Evolutionary conservation across 2,329 filamentous ascomycete species (phyloP), one percentile per base, ranked within the genome.

Genomic region (Colletotrichum shisoi): DNA sequence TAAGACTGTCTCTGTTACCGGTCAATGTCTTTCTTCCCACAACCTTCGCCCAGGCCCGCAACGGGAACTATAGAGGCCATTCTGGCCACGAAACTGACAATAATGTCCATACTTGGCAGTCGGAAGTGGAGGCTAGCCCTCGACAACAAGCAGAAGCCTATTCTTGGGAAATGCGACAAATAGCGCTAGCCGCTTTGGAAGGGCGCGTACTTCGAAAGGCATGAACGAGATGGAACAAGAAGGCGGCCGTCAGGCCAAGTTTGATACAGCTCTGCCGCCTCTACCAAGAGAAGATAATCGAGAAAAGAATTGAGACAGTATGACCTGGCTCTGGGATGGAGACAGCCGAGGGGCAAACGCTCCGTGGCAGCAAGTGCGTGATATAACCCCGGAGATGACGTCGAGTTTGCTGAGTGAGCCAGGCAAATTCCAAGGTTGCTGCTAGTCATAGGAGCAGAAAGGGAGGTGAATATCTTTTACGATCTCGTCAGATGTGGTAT

Each of bases 361-460:
- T 51, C 17, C 9, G 9, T 13, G 5, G 15, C 31, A 12, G 34
- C 31, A 31, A 34, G 31, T 27, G 24, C 6, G 24, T 44, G 49
- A 56, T 34, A 31, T 24, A 39, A 21, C 1, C 27, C 1, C 48
- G 42, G 24, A 11, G n/a, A 49, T 51, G 65, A 64, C 61, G 48
- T 54, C 42, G 42, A 27, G 27, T 24, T 19, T 17, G 27, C 19
- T 17, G 27, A 42, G 34, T 17, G 27, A 42, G 34, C 34, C 24
- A 37, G 37, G 21, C 39, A 54, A 21, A n/a, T n/a, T 46, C 24
- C 59, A 62, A 27, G 52, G 19, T 59, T 56, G 37, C 46, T 45
- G 19, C 24, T 34, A 44, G 44, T 53, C 56, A 65, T 44, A 27
- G 49, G 58, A 56, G 61, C 51, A 60, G 24, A 27, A 42, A 48